Evolutionary conservation across 139 green algal genomes (phyloP), one percentile per base, ranked within the genome.

Genomic region (Prasinococcaceae sp.): DNA sequence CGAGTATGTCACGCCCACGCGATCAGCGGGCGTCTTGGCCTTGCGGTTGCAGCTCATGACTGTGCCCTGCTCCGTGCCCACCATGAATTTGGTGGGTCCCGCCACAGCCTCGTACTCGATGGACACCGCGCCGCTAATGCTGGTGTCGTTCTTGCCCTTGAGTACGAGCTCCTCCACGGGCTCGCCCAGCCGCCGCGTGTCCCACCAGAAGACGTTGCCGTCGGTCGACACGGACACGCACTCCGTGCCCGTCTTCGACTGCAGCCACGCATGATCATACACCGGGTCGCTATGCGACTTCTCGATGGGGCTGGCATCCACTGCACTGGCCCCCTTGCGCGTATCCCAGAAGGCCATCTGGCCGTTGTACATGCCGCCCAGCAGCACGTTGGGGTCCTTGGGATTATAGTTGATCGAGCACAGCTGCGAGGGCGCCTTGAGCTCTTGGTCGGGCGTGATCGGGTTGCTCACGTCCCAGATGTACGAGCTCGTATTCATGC

Each of bases 41-140:
- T 90, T 90, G 36, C 85, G 66, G 69, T 93, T 94, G 65, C 84
- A 89, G 19, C 74, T 63, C 30, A 90, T 53, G 47, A 92, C 66
- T n/a, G 47, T 66, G 43, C 82, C 85, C 56, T 83, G 70, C 65
- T 92, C 81, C 3, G 78, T 90, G 54, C 86, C 86, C 28, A 94
- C 72, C 79, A 94, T 92, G 68, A 95, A 95, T 74, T 92, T 94
- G 58, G 84, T 92, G 38, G 86, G 80, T 0, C 86, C 86, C 2
- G 82, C 85, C 9, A 65, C 60, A 8, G 80, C 54, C 56, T 84
- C 79, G 62, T 94, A 94, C 56, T 92, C 80, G 29, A 94, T 48
- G 3, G 61, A 54, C 37, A 58, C 25, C 1, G 10, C 10, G 33
- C 8, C 20, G 6, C 19, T 6, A 14, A 47, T 8, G 40, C 40